Conservation (phyloP, 192 early-diverging fungal genomes). For the Entomortierella lignicola region DNA sequence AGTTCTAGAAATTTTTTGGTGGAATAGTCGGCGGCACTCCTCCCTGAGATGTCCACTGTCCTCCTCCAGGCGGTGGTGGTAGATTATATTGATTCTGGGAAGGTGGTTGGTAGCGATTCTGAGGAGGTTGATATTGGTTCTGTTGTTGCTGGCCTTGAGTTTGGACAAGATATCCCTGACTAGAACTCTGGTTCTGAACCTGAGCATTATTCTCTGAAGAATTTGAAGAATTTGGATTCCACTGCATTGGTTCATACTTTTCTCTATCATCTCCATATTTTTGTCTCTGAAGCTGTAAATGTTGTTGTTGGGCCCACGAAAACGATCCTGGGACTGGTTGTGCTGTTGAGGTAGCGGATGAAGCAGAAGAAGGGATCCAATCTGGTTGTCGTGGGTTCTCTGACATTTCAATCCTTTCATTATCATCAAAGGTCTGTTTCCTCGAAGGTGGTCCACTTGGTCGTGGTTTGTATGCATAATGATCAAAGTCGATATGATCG, state of each 20-base stretch:
- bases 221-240: background rate
- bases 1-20: constrained; percentile 21
- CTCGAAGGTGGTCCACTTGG: constrained; percentile 16
- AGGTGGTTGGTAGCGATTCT: background rate
- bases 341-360: background rate
- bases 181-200: too few species aligned
- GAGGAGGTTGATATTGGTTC: background rate
- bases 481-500: constrained; percentile 41
- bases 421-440: background rate
- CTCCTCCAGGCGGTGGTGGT: background rate
- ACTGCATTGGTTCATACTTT: constrained; percentile 39
- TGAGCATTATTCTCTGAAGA: background rate
- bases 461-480: constrained; percentile 45
- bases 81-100: background rate
- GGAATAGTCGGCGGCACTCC: constrained; percentile 13
- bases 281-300: constrained; percentile 28
- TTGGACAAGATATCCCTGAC: too few species aligned
- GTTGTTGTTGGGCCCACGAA: constrained; percentile 42
- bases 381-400: constrained; percentile 17
- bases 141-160: background rate
- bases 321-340: constrained; percentile 34
- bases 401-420: constrained; percentile 42
- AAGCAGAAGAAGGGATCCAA: background rate
- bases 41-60: background rate
- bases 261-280: constrained; percentile 35